Evolutionary conservation across 129 eudicot species (phyloP).

Genomic region (Tanacetum coccineum): DNA sequence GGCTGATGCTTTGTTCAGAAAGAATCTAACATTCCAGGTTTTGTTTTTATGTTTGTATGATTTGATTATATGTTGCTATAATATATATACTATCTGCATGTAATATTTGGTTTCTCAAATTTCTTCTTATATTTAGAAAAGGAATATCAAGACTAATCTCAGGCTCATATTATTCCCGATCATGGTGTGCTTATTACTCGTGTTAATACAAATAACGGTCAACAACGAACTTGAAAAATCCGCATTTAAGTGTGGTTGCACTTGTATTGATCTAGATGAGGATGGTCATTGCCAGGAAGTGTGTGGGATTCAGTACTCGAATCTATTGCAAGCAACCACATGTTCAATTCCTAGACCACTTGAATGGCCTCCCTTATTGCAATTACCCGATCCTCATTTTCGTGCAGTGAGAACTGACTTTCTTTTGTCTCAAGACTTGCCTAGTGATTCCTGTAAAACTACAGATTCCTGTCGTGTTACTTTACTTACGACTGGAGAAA

Average conservation of each 20-base stretch:
- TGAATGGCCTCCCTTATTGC: constrained; percentile 88
- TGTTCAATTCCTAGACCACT: constrained; percentile 74
- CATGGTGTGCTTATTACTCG: constrained; percentile 65
- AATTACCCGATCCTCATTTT: constrained; percentile 61
- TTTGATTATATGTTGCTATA: not conserved
- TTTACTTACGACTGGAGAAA: constrained; percentile 78
- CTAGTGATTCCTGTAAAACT: constrained; percentile 64
- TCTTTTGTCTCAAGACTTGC: constrained; percentile 54
- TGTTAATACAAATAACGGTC: constrained; percentile 51
- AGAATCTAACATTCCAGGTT: constrained; percentile 80
- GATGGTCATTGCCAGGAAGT: constrained; percentile 72
- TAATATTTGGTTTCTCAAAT: not conserved
- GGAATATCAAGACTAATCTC: constrained; percentile 54
- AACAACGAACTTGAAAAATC: constrained; percentile 60
- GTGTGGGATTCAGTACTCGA: constrained; percentile 78
- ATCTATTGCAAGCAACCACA: constrained; percentile 46
- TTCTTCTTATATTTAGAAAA: constrained; percentile 38
- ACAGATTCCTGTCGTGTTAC: constrained; percentile 71
- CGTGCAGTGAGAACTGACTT: constrained; percentile 74
- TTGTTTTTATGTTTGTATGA: not conserved
- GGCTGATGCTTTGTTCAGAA: constrained; percentile 79
- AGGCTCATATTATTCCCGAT: constrained; percentile 56
- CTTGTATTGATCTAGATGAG: constrained; percentile 68
- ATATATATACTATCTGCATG: too few relatives aligned
- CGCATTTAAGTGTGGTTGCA: constrained; percentile 71